Percentiles rank a stretch among this genome's conserved stretches.
Conservation (phyloP, 2,329 filamentous ascomycete species). For the Calonectria pteridis region DNA sequence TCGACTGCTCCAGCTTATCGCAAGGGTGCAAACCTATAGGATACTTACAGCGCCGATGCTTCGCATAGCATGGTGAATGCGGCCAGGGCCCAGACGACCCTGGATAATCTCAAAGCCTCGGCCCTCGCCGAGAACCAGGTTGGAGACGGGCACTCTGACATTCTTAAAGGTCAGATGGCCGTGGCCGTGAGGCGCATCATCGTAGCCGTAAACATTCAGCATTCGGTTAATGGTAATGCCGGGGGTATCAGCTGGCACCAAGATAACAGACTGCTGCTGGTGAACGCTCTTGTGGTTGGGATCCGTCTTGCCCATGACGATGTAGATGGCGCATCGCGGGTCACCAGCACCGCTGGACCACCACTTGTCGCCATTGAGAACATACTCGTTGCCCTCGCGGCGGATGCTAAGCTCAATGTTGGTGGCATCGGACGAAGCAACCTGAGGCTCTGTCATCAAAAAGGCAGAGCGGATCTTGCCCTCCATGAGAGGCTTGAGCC, state of each 20-base stretch:
- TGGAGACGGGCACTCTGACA: conserved; percentile 85
- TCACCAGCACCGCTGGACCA: conserved; percentile 98
- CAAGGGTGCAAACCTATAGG: background rate
- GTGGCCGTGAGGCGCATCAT: conserved; percentile 98
- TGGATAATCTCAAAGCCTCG: conserved; percentile 99
- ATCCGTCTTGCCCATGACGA: conserved; percentile 96
- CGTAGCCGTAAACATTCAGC: conserved; percentile 94
- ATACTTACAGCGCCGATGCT: conserved; percentile 81
- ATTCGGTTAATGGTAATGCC: conserved; percentile 95
- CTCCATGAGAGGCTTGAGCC: conserved; percentile 84
- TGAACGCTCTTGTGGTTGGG: conserved; percentile 81
- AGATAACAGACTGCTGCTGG: conserved; percentile 91
- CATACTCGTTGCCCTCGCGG: conserved; percentile 87
- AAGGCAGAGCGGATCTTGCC: conserved; percentile 91
- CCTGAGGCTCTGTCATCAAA: conserved; percentile 92
- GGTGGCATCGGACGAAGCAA: conserved; percentile 90
- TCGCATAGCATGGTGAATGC: conserved; percentile 98
- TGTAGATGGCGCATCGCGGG: conserved; percentile 90
- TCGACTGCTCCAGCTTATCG: background rate
- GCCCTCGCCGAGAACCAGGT: conserved; percentile 92
- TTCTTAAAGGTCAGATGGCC: conserved; percentile 92
- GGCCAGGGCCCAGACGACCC: conserved; percentile 92
- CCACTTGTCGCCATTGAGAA: conserved; percentile 98
- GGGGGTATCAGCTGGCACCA: conserved; percentile 84
- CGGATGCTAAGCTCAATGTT: conserved; percentile 90